A percentile compares a stretch with the other conserved stretches of the same genome.
phyloP scores from a whole-genome alignment of 176 grass and related monocot species.

The Phoenix roebelenii region DNA sequence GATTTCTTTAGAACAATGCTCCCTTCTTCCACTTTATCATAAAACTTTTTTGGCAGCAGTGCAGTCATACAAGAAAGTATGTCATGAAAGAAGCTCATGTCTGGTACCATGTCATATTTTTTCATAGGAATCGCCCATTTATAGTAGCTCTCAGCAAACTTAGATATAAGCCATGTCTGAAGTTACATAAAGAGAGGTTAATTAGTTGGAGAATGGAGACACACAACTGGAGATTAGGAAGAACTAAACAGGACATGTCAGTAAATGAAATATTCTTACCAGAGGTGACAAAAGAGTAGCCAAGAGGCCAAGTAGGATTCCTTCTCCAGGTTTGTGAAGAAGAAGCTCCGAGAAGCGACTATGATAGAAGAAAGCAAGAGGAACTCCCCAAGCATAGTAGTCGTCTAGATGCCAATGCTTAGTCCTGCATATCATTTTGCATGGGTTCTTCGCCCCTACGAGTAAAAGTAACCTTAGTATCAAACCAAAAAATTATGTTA shows the following conservation, averaged over 20 bases:
- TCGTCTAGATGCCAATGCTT: slow-evolving; percentile 33
- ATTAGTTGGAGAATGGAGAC: too few relatives aligned
- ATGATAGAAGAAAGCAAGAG: slow-evolving; percentile 20
- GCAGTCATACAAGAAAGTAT: slow-evolving; percentile 60
- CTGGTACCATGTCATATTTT: slow-evolving; percentile 65
- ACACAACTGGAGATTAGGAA: too few relatives aligned
- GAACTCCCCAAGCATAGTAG: slow-evolving; percentile 25
- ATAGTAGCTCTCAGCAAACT: slow-evolving; percentile 22
- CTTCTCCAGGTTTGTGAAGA: slow-evolving; percentile 42
- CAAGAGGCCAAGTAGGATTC: slow-evolving; percentile 32
- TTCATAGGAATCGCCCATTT: slow-evolving; percentile 50
- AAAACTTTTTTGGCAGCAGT: slow-evolving; percentile 58
- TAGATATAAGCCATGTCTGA: too few relatives aligned
- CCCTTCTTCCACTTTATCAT: slow-evolving; percentile 70
- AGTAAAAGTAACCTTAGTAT: background rate
- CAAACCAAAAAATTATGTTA: too few relatives aligned
- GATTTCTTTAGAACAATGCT: slow-evolving; percentile 73
- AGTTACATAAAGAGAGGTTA: too few relatives aligned
- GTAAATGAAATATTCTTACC: slow-evolving; percentile 8
- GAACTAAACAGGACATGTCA: background rate
- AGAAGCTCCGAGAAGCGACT: slow-evolving; percentile 35
- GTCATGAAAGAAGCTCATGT: slow-evolving; percentile 69
- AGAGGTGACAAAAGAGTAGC: slow-evolving; percentile 36
- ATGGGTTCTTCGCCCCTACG: slow-evolving; percentile 24
- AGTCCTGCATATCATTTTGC: slow-evolving; percentile 36